Evolutionary conservation across 495 filamentous ascomycete species (phyloP).

Genomic region (Podospora tetraspora): DNA sequence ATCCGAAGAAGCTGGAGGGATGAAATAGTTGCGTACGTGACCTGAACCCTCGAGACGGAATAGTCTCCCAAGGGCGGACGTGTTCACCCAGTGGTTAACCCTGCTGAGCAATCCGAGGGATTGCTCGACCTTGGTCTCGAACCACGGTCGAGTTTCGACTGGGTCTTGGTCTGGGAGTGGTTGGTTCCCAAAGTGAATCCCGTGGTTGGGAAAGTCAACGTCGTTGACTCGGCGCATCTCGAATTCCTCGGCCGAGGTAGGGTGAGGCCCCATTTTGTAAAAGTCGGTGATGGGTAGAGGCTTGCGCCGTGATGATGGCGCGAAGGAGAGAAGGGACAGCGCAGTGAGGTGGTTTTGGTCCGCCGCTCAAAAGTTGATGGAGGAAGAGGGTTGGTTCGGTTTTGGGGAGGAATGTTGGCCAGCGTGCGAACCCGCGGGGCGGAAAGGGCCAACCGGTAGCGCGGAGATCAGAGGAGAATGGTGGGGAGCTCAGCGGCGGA

Average conservation of each 20-base stretch:
- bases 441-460: neutral
- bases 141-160: neutral
- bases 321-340: neutral
- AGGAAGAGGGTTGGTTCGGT: neutral
- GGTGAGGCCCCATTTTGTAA: neutral
- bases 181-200: neutral
- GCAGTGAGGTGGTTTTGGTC: neutral
- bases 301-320: neutral
- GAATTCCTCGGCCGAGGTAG: neutral
- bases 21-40: slow-evolving; percentile 47
- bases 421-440: neutral
- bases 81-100: slow-evolving; percentile 26
- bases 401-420: neutral
- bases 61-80: slow-evolving; percentile 56
- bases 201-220: neutral
- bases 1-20: neutral
- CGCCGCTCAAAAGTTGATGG: neutral
- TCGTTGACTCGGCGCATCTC: neutral
- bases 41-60: slow-evolving; percentile 69
- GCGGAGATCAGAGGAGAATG: neutral
- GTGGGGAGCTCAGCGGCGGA: neutral
- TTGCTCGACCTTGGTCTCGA: neutral
- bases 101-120: neutral
- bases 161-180: slow-evolving; percentile 4
- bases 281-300: neutral